Evolutionary conservation across 169 alveolate genomes (phyloP).

Genomic region (Plasmodium cynomolgi): DNA sequence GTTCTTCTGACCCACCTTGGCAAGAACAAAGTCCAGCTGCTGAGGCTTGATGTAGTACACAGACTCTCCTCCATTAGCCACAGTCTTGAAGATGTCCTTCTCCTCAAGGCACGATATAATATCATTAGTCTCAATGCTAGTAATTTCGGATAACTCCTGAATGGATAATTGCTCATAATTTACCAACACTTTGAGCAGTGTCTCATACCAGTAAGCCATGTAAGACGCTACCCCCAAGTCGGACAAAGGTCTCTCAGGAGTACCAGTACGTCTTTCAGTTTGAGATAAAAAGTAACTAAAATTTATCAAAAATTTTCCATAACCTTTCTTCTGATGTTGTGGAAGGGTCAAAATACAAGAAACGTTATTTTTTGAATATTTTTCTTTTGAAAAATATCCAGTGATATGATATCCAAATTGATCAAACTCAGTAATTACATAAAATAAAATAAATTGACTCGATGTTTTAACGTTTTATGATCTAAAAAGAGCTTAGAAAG

Average conservation of each 20-base stretch:
- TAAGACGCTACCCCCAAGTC: constrained; percentile 97
- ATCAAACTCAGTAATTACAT: constrained; percentile 94
- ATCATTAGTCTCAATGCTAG: constrained; percentile 90
- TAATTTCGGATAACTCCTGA: constrained; percentile 85
- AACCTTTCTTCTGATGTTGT: constrained; percentile 93
- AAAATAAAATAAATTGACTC: constrained; percentile 92
- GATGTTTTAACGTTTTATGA: constrained; percentile 95
- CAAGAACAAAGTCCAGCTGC: constrained; percentile 81
- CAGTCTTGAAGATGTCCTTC: constrained; percentile 86
- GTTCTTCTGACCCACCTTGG: constrained; percentile 85
- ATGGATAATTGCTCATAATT: constrained; percentile 32
- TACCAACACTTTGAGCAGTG: constrained; percentile 28
- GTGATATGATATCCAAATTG: constrained; percentile 89
- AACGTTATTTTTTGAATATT: constrained; percentile 90
- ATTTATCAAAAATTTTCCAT: constrained; percentile 91
- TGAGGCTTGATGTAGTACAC: constrained; percentile 87
- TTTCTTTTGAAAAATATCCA: constrained; percentile 93
- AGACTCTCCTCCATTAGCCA: constrained; percentile 84
- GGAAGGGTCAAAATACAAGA: constrained; percentile 93
- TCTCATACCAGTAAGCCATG: constrained; percentile 94
- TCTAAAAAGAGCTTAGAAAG: constrained; percentile 97
- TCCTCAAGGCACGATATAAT: constrained; percentile 90
- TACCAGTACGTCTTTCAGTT: constrained; percentile 94
- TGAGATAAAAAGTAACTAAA: constrained; percentile 93
- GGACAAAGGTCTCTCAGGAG: constrained; percentile 98